These are phyloP conservation scores for Blastomyces silverae DNA, from an alignment of 2,329 filamentous ascomycete genomes.

Conservation along the genomic window DNA sequence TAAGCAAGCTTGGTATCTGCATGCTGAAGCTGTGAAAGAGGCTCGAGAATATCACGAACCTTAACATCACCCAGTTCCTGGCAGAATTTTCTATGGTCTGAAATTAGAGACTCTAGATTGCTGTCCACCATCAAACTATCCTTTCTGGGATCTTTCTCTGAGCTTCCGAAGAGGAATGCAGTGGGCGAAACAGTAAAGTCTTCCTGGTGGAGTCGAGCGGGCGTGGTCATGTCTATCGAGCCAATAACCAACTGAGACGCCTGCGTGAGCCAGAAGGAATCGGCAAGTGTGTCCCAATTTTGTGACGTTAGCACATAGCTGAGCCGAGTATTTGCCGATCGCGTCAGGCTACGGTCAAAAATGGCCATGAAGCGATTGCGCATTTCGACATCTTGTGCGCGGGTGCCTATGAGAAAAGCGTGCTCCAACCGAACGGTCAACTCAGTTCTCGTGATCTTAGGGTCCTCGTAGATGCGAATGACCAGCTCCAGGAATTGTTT, in stretches of 20 bases:
- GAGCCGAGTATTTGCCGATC: conserved; percentile 79
- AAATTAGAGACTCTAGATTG: conserved; percentile 71
- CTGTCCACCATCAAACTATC: conserved; percentile 68
- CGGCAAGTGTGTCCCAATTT: conserved; percentile 92
- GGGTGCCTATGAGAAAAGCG: conserved; percentile 90
- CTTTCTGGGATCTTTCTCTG: conserved; percentile 61
- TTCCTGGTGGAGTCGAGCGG: conserved; percentile 68
- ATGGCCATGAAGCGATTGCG: conserved; percentile 94
- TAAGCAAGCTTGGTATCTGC: conserved; percentile 74
- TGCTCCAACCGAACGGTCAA: conserved; percentile 96
- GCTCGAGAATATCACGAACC: conserved; percentile 80
- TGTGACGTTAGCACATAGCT: conserved; percentile 85
- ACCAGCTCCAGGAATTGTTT: conserved; percentile 93
- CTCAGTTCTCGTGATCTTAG: conserved; percentile 89
- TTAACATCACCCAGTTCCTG: conserved; percentile 77
- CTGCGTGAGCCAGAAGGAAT: conserved; percentile 96
- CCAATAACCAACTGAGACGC: conserved; percentile 89
- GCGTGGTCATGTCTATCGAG: conserved; percentile 76
- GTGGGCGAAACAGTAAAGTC: conserved; percentile 75
- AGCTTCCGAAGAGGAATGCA: conserved; percentile 65
- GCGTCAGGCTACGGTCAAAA: conserved; percentile 90
- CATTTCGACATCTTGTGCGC: conserved; percentile 92
- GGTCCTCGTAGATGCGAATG: conserved; percentile 96
- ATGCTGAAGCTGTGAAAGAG: conserved; percentile 86
- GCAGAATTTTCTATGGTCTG: conserved; percentile 74